Evolutionary conservation across 2,329 filamentous ascomycete genomes (phyloP).

Genomic region (Cryphonectria naterciae): DNA sequence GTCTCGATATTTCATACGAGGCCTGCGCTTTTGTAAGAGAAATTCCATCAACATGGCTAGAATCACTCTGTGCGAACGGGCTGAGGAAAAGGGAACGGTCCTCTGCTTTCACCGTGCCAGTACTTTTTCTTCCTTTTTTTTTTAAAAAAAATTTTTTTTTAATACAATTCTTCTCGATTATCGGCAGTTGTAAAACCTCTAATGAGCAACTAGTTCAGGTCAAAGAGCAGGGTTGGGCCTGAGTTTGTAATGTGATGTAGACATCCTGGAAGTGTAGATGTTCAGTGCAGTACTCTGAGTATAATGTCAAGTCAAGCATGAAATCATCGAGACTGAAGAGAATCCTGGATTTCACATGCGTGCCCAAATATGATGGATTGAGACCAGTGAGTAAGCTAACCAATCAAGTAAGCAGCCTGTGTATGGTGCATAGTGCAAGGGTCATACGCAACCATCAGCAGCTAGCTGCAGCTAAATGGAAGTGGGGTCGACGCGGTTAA

Average conservation of each 20-base stretch:
- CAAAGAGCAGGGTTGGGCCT: no score
- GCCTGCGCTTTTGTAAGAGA: background rate
- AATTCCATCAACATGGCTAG: background rate
- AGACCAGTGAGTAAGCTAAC: background rate
- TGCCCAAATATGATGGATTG: background rate
- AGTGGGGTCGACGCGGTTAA: conserved; percentile 10
- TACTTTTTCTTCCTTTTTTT: no score
- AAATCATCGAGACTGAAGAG: no score
- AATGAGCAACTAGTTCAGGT: no score
- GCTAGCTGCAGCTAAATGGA: conserved; percentile 4
- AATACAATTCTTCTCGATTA: background rate
- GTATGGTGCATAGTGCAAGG: background rate
- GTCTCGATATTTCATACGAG: background rate
- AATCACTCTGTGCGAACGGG: background rate
- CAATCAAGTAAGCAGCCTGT: background rate
- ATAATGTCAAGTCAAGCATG: no score
- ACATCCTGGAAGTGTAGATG: no score
- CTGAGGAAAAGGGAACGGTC: background rate
- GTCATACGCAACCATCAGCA: background rate
- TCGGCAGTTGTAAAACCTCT: background rate
- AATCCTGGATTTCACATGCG: no score
- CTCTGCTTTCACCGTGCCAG: background rate
- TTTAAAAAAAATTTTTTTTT: no score
- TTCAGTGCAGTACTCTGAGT: no score
- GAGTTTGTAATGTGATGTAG: no score